These are phyloP conservation scores for Purshia tridentata DNA, from an alignment of 306 rosid species.

Conservation along the genomic window DNA sequence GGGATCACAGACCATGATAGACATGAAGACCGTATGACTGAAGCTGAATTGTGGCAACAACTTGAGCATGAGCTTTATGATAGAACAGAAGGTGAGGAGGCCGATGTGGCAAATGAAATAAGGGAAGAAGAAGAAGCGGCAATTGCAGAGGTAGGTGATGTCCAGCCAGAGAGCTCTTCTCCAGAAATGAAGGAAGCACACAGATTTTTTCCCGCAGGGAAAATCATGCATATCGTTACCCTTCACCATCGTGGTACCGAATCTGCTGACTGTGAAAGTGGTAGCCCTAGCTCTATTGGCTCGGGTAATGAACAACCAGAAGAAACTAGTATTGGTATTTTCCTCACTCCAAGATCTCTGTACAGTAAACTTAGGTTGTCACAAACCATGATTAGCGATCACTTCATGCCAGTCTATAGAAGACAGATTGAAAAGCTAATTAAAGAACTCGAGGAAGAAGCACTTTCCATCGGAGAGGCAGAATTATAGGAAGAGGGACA, in stretches of 20 bases:
- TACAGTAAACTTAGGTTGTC: conserved; percentile 86
- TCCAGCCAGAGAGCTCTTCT: conserved; percentile 44
- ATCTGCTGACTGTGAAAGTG: conserved; percentile 32
- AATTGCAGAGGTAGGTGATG: conserved; percentile 52
- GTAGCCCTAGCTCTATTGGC: conserved; percentile 44
- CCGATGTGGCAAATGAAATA: conserved; percentile 55
- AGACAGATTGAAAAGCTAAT: conserved; percentile 76
- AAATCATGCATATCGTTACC: conserved; percentile 77
- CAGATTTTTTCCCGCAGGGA: conserved; percentile 90
- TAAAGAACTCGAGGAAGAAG: conserved; percentile 63
- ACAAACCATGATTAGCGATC: conserved; percentile 91
- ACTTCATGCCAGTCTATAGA: conserved; percentile 91
- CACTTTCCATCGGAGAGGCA: conserved; percentile 29
- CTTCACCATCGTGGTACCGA: conserved; percentile 28
- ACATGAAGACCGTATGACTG: conserved; percentile 63
- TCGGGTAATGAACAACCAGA: conserved; percentile 42
- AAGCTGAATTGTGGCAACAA: conserved; percentile 89
- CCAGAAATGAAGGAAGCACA: conserved; percentile 62
- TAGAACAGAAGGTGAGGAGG: conserved; percentile 45
- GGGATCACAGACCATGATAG: conserved; percentile 43
- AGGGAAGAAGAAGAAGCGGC: conserved; percentile 72
- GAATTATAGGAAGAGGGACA: conserved; percentile 35
- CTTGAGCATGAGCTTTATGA: conserved; percentile 83
- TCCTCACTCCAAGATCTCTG: conserved; percentile 72
- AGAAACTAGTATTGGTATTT: conserved; percentile 66